Base-by-base conservation (phyloP, 2,329 filamentous ascomycete genomes). In the Lachnellula willkommii region DNA sequence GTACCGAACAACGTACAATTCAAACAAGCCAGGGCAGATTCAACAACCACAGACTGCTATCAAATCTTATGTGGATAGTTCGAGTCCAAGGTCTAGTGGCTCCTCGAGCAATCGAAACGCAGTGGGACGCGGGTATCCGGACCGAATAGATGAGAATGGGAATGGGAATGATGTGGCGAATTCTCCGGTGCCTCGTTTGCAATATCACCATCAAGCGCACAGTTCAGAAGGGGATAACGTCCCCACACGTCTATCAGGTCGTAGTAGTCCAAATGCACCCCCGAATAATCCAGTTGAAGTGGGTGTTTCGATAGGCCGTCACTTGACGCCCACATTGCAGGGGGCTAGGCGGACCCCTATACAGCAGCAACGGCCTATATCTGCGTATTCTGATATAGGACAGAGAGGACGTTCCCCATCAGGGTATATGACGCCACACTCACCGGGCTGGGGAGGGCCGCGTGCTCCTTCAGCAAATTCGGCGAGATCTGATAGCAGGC, bases 361-460 rank as follows among this genome's bases (percentile, higher is more conserved):
- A 60, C 79, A 81, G 42, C 28, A 32, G 17, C 37, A 40, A 40
- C 80, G 92, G 51, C 91, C 91, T 5, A 79, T 79, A 24, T 96
- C 92, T 12, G 78, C 86, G 5, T 92, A 91, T 70, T 94, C 89
- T 15, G 90, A 95, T 48, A 73, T 83, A 59, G 80, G 79, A 28
- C 73, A 75, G 36, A 82, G 85, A 52, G 85, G 86, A 36, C 83
- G 87, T 36, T 85, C 83, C 14, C 81, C 82, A 2, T 60, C 45
- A 32, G 75, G 57, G 20, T 57, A 62, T 48, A 47, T 63, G 20
- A 5, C 55, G 36, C 53, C 63, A n/a, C 52, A 58, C 8, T 69
- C 66, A 8, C 69, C 69, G 24, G 59, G 51, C 40, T 69, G 60
- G 62, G 60, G 58, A 37, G 56, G 53, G 24, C 17, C 17, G 26